Evolutionary conservation across 208 protist species (phyloP), one percentile per base, ranked within the genome.

Genomic region (Trypanosoma caninum): DNA sequence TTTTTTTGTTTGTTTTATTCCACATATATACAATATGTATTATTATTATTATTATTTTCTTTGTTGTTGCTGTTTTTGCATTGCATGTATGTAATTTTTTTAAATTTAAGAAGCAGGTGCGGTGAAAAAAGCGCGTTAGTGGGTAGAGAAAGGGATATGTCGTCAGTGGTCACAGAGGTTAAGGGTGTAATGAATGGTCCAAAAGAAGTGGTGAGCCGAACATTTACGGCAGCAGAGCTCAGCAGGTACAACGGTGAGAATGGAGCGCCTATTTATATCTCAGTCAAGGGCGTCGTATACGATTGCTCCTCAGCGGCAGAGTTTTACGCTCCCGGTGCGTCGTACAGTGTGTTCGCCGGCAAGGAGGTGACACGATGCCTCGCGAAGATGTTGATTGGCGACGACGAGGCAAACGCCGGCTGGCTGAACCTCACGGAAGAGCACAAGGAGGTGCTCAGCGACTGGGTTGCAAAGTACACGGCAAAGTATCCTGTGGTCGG

Each of bases 341-440:
- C 78, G 10, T 95, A 95, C 74, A 59, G 59, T 14, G 76, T 93
- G 0, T 95, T 95, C 54, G 83, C 85, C 13, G 89, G 89, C 13
- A 82, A 87, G 47, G 85, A 93, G 6, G 76, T 77, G 0, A 78
- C 79, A n/a, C 85, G 89, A 11, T 84, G 72, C 25, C 71, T 95
- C 2, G 89, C 73, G 25, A 95, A 95, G 72, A 91, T 93, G 85
- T 62, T 83, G 34, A 79, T 95, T 62, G 71, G 65, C 51, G 83
- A 83, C 25, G 71, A 72, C 23, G 89, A 95, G 69, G 81, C 89
- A 5, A 91, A 93, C 53, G 76, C 78, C 0, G 69, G 65, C 20
- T 93, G 89, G 87, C 55, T 67, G 23, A 89, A 90, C 40, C 72
- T 95, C 7, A 44, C 67, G 0, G 69, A 68, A 0, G 76, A 88